These are phyloP conservation scores for Solanum pennellii DNA, from an alignment of 257 asterid species.

Conservation along the genomic window DNA sequence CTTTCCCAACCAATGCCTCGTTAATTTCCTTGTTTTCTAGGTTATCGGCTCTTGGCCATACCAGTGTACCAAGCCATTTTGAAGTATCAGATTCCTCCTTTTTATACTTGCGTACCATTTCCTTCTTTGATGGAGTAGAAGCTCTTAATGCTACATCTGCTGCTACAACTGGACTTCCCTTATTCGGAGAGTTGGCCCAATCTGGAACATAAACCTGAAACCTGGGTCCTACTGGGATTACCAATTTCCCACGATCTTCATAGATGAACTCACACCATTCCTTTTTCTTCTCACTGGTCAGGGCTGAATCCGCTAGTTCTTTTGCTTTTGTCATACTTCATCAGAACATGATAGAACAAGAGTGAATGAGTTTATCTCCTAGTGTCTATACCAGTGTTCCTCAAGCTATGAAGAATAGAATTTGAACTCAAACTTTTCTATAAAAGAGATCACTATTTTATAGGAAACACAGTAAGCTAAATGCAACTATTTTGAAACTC, in stretches of 20 bases:
- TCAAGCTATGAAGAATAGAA: neutral
- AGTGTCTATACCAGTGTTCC: neutral
- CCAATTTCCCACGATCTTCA: neutral
- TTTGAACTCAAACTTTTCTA: neutral
- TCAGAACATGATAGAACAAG: neutral
- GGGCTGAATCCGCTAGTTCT: neutral
- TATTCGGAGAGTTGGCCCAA: neutral
- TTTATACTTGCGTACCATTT: neutral
- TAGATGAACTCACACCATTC: constrained; percentile 4
- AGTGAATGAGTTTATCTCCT: neutral
- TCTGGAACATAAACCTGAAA: constrained; percentile 18
- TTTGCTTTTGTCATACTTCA: neutral
- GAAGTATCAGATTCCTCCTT: neutral
- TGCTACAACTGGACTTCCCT: neutral
- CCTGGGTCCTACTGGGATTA: constrained; percentile 6
- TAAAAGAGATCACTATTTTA: neutral
- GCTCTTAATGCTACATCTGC: neutral
- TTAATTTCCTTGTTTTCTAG: neutral
- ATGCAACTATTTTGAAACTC: neutral
- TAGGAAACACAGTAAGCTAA: neutral
- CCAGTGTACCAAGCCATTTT: constrained; percentile 10
- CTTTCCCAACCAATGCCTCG: neutral
- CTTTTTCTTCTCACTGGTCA: neutral
- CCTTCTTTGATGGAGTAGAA: neutral
- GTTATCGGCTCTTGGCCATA: constrained; percentile 4